These are phyloP conservation scores for Fraxinus floribunda DNA, from an alignment of 305 asterid species.

Conservation along the genomic window DNA sequence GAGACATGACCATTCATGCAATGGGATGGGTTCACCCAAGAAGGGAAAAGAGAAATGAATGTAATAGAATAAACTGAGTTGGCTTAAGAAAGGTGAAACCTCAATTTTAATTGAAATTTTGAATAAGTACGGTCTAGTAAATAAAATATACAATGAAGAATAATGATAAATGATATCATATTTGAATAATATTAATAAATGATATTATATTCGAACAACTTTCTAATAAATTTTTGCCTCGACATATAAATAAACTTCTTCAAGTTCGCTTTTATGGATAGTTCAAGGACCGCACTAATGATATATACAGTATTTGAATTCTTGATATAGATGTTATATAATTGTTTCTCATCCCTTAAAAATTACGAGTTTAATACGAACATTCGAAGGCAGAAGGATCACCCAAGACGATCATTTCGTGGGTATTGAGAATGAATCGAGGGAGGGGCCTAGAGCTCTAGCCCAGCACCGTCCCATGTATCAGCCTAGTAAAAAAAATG, in stretches of 20 bases:
- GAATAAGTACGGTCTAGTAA: neutral
- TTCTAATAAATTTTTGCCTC: neutral
- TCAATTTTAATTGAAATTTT: neutral
- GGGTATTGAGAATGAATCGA: neutral
- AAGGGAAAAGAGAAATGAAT: neutral
- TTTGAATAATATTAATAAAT: too few relatives aligned
- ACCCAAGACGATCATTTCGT: too few relatives aligned
- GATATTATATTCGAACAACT: too few relatives aligned
- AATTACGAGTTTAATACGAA: too few relatives aligned
- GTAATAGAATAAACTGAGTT: neutral
- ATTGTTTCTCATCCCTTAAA: neutral
- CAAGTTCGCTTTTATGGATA: neutral
- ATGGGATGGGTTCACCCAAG: neutral
- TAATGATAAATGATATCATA: too few relatives aligned
- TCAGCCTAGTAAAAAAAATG: too few relatives aligned
- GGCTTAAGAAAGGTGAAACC: neutral
- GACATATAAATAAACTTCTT: neutral
- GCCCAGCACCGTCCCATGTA: too few relatives aligned
- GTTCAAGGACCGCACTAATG: neutral
- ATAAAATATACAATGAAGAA: too few relatives aligned
- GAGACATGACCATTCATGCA: neutral
- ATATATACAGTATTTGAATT: too few relatives aligned
- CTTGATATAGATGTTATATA: too few relatives aligned
- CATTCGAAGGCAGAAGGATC: neutral
- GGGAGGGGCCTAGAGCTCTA: too few relatives aligned